Base-by-base conservation (phyloP, 1,284 basidiomycete genomes). In the Mycocalia duriaeana region DNA sequence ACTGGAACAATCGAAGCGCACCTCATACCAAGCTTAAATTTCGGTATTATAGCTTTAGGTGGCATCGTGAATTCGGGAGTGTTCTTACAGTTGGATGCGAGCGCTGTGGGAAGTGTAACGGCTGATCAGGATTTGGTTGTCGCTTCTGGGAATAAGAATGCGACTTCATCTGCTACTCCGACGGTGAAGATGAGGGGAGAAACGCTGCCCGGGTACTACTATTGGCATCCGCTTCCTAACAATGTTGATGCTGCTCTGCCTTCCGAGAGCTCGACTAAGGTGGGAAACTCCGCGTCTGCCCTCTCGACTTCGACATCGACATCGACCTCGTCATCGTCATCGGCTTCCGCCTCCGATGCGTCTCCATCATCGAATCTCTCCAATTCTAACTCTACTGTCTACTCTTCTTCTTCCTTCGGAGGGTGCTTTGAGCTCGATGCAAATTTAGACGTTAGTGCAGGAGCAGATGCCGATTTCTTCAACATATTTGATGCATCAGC, bases 1-100 rank as follows among this genome's bases (percentile, higher is more conserved):
- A 67, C 61, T 0, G 76, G 72, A 5, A 65, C 61, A 3, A 49
- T 79, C 28, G 57, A 62, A 20, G 75, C 72, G 3, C 75, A 79
- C 54, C 58, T 79, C 40, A 77, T 76, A 45, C 78, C 78, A 2
- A 65, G 63, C 5, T 47, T 79, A 44, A 67, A 71, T 36, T 58
- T 79, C 42, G 72, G 71, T 4, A 51, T 80, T 24, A 60, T 56
- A 3, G 72, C 70, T 4, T 57, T 79, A 4, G 65, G 54, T 5
- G 62, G 59, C 38, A 47, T 57, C 5, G 67, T 63, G 5, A 52
- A 66, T 9, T 68, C 73, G 24, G 60, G 61, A 5, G 57, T 77
- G 23, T 74, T 68, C 59, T 57, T 79, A 28, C 63, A 69, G n/a
- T 62, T 79, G 25, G 75, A 78, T 48, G 63, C 70, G 9, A 67